phyloP scores from a whole-genome alignment of 176 grass and related monocot genomes.

The Juncus effusus region DNA sequence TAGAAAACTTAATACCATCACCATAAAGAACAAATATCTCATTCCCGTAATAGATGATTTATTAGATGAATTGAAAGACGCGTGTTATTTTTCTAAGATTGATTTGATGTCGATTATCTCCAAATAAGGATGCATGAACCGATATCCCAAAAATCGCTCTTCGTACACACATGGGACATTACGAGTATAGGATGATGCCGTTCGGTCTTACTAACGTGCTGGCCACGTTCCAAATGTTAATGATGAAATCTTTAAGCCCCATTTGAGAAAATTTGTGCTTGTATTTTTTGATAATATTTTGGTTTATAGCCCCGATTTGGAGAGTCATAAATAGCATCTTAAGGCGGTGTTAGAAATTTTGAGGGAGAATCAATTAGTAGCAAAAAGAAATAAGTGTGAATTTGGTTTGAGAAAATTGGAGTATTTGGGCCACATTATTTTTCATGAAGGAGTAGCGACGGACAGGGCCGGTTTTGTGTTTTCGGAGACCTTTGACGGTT shows the following conservation, averaged over 20 bases:
- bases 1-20: not conserved
- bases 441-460: not conserved
- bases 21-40: conserved; percentile 6
- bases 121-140: not conserved
- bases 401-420: not conserved
- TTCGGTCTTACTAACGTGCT: not conserved
- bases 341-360: not conserved
- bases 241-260: no score
- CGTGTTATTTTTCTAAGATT: not conserved
- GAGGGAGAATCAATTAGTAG: not conserved
- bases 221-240: no score
- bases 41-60: conserved; percentile 5
- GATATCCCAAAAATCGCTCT: conserved; percentile 7
- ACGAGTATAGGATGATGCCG: not conserved
- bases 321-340: not conserved
- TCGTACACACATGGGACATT: not conserved
- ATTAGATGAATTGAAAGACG: not conserved
- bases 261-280: no score
- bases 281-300: not conserved
- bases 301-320: not conserved
- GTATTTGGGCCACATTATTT: not conserved
- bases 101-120: not conserved
- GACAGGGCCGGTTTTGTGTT: no score
- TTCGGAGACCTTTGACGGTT: no score
- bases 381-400: conserved; percentile 5